Evolutionary conservation across 2,329 filamentous ascomycete genomes (phyloP), one percentile per base, ranked within the genome.

Genomic region (Didymella lethalis): DNA sequence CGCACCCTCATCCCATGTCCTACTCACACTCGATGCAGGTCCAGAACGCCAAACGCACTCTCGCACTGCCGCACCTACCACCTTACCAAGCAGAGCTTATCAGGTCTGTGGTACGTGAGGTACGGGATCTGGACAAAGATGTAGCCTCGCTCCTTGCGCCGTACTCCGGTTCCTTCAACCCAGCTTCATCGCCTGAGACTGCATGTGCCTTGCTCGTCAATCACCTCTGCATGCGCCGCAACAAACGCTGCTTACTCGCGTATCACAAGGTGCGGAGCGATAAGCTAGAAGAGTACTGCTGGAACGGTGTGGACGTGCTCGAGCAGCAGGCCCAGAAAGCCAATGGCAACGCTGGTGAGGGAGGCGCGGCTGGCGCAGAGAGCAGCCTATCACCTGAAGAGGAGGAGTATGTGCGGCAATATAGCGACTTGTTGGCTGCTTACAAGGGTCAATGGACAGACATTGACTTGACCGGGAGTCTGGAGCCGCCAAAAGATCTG

Each of bases 391-490:
- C 93, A 70, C 93, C 95, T 0, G 94, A 98, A 75, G 95, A 99
- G 77, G 93, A 97, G 77, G 95, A 98, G 69, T 99, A 97, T 73
- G 91, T 97, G 57, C 85, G 94, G 60, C 90, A 93, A 72, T 99
- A 97, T 74, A 89, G 90, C 64, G 93, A 99, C 71, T 82, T 99
- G 65, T 81, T 99, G 54, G 92, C 94, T n/a, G 92, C 93, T 2
- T 97, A 96, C 79, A 99, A 99, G 77, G 95, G 95, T 0, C 93
- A 97, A 72, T 99, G 94, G 94, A 98, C 94, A 20, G 95, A 99
- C 75, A 90, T 99, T 66, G 95, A 99, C 78, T 82, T 99, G 54
- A 97, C 95, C 2, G 95, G 95, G 31, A 95, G 91, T 72, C 81
- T 99, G 73, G 93, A 97, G 73, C 95, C 95, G 25, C 95, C 95